These are phyloP conservation scores for Pichia sporocuriosa DNA, from an alignment of 805 yeast genomes.

Conservation along the genomic window DNA sequence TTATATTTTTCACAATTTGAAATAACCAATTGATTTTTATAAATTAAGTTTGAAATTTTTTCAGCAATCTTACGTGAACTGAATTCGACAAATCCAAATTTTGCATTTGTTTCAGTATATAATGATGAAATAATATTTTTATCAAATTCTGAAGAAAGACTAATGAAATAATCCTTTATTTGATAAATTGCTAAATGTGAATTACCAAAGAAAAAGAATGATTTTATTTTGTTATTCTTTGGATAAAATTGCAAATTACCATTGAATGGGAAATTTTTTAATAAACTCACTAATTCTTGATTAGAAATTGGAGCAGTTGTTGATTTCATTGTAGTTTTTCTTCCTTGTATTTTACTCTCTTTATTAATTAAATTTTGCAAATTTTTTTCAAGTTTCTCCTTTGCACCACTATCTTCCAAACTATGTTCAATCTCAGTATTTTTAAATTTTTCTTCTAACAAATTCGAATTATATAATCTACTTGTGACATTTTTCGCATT, in stretches of 20 bases:
- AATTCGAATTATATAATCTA: slow-evolving; percentile 49
- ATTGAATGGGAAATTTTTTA: slow-evolving; percentile 61
- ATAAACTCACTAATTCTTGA: slow-evolving; percentile 44
- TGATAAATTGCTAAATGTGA: slow-evolving; percentile 59
- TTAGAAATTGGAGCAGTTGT: slow-evolving; percentile 19
- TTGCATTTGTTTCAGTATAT: slow-evolving; percentile 48
- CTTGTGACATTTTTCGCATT: slow-evolving; percentile 39
- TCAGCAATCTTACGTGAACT: slow-evolving; percentile 46
- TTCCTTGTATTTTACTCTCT: slow-evolving; percentile 16
- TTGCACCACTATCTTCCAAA: slow-evolving; percentile 5
- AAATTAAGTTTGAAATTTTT: slow-evolving; percentile 27
- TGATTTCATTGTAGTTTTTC: slow-evolving; percentile 1
- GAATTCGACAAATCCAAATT: slow-evolving; percentile 60
- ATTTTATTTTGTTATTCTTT: slow-evolving; percentile 35
- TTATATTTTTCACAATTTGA: slow-evolving; percentile 3
- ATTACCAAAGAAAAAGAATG: slow-evolving; percentile 73
- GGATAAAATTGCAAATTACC: slow-evolving; percentile 43
- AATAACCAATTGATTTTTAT: slow-evolving; percentile 8
- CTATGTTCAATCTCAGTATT: slow-evolving; percentile 14
- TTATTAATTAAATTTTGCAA: slow-evolving; percentile 6
- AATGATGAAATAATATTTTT: slow-evolving; percentile 35
- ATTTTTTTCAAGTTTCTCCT: slow-evolving; percentile 5
- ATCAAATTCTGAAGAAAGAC: slow-evolving; percentile 17
- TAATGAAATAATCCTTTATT: slow-evolving; percentile 44
- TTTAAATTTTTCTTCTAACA: slow-evolving; percentile 29